phyloP scores from a whole-genome alignment of 2,329 filamentous ascomycete species.

The Hypoxylon sp. region DNA sequence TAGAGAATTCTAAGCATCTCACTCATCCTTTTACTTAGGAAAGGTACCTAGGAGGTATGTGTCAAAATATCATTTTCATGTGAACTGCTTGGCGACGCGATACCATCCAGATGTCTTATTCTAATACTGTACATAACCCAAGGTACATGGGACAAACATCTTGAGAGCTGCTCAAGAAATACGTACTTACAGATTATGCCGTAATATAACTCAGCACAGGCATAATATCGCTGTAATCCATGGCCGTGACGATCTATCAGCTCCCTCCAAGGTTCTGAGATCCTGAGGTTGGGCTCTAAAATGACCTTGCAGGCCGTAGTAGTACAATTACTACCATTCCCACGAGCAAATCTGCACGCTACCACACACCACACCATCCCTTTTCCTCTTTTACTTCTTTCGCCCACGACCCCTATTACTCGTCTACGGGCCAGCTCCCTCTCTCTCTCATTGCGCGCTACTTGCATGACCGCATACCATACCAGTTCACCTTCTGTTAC shows the following conservation, averaged over 20 bases:
- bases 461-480: constrained; percentile 13
- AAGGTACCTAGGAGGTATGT: too few species aligned
- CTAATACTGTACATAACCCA: too few species aligned
- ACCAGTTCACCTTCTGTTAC: constrained; percentile 1
- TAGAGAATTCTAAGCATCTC: constrained; percentile 1
- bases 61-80: too few species aligned
- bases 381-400: constrained; percentile 17
- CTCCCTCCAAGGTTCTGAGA: constrained; percentile 7
- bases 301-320: constrained; percentile 17
- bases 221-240: constrained; percentile 16
- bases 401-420: constrained; percentile 24
- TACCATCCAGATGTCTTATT: too few species aligned
- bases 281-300: constrained; percentile 1
- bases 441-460: not conserved
- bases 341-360: constrained; percentile 27
- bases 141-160: too few species aligned
- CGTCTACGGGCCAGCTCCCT: too few species aligned
- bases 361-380: constrained; percentile 12
- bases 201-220: not conserved
- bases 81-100: not conserved
- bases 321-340: constrained; percentile 38
- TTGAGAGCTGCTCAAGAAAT: too few species aligned
- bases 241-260: constrained; percentile 35
- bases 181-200: too few species aligned
- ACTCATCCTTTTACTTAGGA: not conserved